A percentile compares a stretch with the other conserved stretches of the same genome.
These are phyloP conservation scores for Eucalyptus sp. DNA, from an alignment of 345 rosid genomes.

Conservation along the genomic window DNA sequence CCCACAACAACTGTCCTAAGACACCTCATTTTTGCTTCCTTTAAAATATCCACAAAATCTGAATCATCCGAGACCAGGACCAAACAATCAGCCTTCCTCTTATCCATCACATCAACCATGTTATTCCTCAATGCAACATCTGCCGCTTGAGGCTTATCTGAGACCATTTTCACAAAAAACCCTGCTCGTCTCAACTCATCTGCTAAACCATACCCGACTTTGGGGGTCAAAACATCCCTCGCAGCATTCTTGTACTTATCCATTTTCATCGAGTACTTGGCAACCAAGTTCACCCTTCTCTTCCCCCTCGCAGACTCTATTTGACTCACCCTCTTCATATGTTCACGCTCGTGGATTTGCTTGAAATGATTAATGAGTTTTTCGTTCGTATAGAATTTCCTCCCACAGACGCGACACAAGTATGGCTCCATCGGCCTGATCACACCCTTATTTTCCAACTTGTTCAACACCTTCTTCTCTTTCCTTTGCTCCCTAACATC, in stretches of 20 bases:
- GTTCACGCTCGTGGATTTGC: conserved; percentile 75
- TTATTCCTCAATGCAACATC: conserved; percentile 61
- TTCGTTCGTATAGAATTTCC: conserved; percentile 60
- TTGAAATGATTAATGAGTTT: conserved; percentile 63
- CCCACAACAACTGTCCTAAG: conserved; percentile 77
- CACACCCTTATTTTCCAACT: conserved; percentile 50
- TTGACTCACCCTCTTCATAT: conserved; percentile 67
- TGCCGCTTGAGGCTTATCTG: conserved; percentile 67
- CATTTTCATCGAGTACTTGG: conserved; percentile 63
- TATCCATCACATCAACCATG: conserved; percentile 69
- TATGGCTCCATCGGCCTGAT: conserved; percentile 43
- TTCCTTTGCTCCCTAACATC: conserved; percentile 47
- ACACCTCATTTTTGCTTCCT: conserved; percentile 69
- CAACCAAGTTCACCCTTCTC: conserved; percentile 65
- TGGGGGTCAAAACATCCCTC: conserved; percentile 47
- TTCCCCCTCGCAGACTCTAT: conserved; percentile 75
- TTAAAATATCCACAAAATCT: conserved; percentile 46
- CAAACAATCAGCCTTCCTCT: conserved; percentile 57
- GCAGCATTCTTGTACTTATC: conserved; percentile 63
- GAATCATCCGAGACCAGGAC: conserved; percentile 87
- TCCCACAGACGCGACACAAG: conserved; percentile 67
- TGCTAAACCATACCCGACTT: conserved; percentile 54
- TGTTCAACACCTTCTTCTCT: conserved; percentile 42
- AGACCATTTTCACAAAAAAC: conserved; percentile 50
- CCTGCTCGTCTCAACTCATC: conserved; percentile 77